Evolutionary conservation across 768 basidiomycete genomes (phyloP).

Genomic region (Suillus bovinus): DNA sequence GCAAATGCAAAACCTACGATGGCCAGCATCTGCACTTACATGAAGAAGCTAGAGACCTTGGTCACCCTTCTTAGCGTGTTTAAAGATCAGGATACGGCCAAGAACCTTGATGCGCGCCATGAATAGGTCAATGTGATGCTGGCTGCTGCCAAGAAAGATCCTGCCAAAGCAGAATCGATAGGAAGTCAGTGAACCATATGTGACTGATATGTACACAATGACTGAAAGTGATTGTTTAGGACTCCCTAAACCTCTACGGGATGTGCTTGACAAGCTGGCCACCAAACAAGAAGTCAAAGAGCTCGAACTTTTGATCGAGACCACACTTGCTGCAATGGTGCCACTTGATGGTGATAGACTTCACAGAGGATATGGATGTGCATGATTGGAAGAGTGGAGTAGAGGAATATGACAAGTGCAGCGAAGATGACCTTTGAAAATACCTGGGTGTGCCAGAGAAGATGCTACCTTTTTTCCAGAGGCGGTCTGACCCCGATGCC

Average conservation of each 20-base stretch:
- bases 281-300: neutral
- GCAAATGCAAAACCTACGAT: neutral
- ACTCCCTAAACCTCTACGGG: neutral
- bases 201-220: no score
- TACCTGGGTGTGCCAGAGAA: neutral
- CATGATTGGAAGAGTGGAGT: constrained; percentile 3
- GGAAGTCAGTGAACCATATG: no score
- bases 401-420: neutral
- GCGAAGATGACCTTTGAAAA: constrained; percentile 7
- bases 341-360: neutral
- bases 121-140: no score
- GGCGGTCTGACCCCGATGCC: neutral
- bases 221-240: neutral
- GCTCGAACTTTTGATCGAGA: neutral
- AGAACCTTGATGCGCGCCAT: no score
- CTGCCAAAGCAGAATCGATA: no score
- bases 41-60: no score
- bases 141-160: no score
- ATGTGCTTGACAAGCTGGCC: constrained; percentile 1
- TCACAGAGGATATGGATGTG: neutral
- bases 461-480: constrained; percentile 12
- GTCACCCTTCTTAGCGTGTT: no score
- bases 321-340: neutral
- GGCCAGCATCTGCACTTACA: no score
- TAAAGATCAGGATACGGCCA: no score